Conservation (phyloP, 768 basidiomycete genomes). For the Mycena polygramma region DNA sequence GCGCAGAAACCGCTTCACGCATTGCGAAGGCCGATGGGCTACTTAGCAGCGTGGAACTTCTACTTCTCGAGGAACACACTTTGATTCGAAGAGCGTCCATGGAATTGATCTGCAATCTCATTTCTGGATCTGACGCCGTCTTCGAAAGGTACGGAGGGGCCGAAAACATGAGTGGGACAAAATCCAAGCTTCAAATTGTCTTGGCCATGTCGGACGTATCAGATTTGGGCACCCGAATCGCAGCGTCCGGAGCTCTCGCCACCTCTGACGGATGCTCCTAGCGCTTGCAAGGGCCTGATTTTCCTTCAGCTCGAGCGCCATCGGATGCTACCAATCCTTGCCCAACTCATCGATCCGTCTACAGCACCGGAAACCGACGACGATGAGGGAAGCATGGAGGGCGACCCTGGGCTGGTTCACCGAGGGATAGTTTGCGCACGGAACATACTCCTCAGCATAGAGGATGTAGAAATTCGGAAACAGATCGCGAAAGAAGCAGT, state of each 20-base stretch:
- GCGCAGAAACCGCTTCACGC: conserved; percentile 71
- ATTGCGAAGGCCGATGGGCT: conserved; percentile 74
- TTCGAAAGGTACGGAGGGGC: conserved; percentile 79
- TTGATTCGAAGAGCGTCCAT: conserved; percentile 89
- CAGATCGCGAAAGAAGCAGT: conserved; percentile 65
- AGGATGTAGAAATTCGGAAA: conserved; percentile 53
- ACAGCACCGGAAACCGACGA: conserved; percentile 50
- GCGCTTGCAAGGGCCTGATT: conserved; percentile 72
- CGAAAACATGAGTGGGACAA: conserved; percentile 52
- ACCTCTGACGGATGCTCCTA: conserved; percentile 75
- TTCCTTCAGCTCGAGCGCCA: conserved; percentile 75
- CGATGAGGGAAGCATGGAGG: conserved; percentile 50
- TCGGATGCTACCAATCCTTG: conserved; percentile 74
- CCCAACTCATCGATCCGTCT: conserved; percentile 75
- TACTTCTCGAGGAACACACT: conserved; percentile 85
- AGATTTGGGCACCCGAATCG: conserved; percentile 86
- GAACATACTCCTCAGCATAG: conserved; percentile 68
- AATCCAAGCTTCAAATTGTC: conserved; percentile 83
- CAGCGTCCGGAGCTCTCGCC: conserved; percentile 93
- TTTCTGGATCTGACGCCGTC: conserved; percentile 79
- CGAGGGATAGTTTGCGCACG: conserved; percentile 82
- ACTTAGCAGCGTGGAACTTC: conserved; percentile 74
- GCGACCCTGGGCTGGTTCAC: conserved; percentile 77
- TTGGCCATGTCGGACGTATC: conserved; percentile 89
- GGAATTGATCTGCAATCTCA: conserved; percentile 93